phyloP scores from a whole-genome alignment of 2,329 filamentous ascomycete species.

The Sporothrix dimorphospora region DNA sequence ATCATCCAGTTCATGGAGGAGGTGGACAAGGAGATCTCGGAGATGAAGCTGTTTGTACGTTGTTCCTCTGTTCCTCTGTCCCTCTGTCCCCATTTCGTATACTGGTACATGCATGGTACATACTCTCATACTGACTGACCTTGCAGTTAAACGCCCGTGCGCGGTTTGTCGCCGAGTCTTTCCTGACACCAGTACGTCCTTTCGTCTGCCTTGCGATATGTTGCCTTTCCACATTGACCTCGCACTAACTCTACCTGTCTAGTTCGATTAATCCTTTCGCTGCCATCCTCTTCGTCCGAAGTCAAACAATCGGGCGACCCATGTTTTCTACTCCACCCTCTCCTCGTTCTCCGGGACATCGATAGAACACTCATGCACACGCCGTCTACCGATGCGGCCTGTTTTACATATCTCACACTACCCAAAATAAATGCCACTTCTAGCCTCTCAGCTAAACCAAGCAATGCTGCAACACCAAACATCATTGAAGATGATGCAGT shows the following conservation, averaged over 20 bases:
- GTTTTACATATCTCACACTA: neutral
- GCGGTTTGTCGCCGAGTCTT: conserved; percentile 97
- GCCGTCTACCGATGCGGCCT: neutral
- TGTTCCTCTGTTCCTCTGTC: too few species aligned
- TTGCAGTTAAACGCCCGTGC: conserved; percentile 88
- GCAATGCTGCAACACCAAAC: too few species aligned
- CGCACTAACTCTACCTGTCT: neutral
- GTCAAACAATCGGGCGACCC: neutral
- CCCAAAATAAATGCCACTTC: neutral
- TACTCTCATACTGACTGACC: conserved; percentile 25
- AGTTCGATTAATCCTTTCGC: conserved; percentile 20
- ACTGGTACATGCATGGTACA: conserved; percentile 14
- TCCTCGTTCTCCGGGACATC: neutral
- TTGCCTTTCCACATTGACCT: neutral
- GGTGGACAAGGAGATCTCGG: conserved; percentile 99
- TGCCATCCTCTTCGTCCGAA: neutral
- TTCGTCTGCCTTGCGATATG: neutral
- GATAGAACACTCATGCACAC: neutral
- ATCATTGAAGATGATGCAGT: too few species aligned
- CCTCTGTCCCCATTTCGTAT: neutral
- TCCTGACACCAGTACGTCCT: conserved; percentile 72
- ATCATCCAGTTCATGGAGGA: conserved; percentile 99
- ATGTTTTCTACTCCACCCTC: neutral
- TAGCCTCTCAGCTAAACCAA: neutral
- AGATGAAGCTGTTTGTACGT: conserved; percentile 98